These are phyloP conservation scores for Saccharomycopsis olivae DNA, from an alignment of 805 yeast genomes.

Conservation along the genomic window DNA sequence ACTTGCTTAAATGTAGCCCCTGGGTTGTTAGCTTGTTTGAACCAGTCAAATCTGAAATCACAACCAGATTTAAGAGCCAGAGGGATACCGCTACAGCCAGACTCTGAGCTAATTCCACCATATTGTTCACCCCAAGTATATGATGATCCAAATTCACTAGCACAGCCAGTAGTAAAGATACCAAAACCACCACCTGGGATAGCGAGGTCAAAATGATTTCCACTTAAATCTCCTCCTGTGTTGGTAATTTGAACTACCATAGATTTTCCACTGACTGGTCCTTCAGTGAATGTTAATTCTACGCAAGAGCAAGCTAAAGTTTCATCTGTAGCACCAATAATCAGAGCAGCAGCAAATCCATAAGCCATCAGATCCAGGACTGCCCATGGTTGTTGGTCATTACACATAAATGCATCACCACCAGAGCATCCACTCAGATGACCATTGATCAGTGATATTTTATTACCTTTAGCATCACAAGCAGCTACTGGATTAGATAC, in stretches of 20 bases:
- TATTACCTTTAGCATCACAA: slow-evolving; percentile 13
- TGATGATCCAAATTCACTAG: slow-evolving; percentile 3
- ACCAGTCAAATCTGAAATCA: slow-evolving; percentile 13
- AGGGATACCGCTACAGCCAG: slow-evolving; percentile 11
- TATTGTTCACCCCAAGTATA: slow-evolving; percentile 11
- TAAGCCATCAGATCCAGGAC: slow-evolving; percentile 6
- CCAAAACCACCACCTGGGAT: slow-evolving; percentile 15
- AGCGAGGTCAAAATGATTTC: slow-evolving; percentile 9
- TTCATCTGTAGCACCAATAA: slow-evolving; percentile 2
- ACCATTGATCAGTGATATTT: not conserved
- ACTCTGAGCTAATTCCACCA: slow-evolving; percentile 11
- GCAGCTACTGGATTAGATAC: slow-evolving; percentile 5
- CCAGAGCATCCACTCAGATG: slow-evolving; percentile 10
- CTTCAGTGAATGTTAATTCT: slow-evolving; percentile 8
- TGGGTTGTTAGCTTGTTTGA: slow-evolving; percentile 10
- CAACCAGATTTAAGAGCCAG: slow-evolving; percentile 8
- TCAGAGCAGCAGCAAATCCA: slow-evolving; percentile 7
- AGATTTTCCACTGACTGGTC: slow-evolving; percentile 5
- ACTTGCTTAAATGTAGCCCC: slow-evolving; percentile 10
- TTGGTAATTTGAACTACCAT: slow-evolving; percentile 14
- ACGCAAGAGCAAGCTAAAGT: slow-evolving; percentile 7
- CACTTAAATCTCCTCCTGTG: slow-evolving; percentile 6
- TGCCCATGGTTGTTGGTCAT: slow-evolving; percentile 10
- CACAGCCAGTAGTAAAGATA: slow-evolving; percentile 2
- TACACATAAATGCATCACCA: slow-evolving; percentile 13